Evolutionary conservation across 257 asterid genomes (phyloP).

Genomic region (Solanum ossicruentum): DNA sequence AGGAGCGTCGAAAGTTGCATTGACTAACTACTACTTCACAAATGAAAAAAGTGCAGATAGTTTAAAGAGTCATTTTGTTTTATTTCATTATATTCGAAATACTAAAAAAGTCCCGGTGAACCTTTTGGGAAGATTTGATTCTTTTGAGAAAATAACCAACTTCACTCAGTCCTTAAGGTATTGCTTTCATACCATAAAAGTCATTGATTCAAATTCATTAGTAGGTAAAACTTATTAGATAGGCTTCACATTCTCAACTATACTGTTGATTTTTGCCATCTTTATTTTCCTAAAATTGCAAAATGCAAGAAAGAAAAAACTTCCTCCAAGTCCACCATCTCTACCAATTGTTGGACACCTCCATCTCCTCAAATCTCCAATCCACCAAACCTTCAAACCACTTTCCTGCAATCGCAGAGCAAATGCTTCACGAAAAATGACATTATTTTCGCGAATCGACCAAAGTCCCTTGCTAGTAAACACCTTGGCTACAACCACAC

Average conservation of each 20-base stretch:
- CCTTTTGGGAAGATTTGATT: background rate
- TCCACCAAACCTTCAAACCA: constrained; percentile 18
- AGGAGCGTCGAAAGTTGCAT: no score
- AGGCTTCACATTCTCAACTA: background rate
- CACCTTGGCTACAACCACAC: constrained; percentile 31
- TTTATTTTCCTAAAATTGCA: constrained; percentile 5
- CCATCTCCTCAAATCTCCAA: constrained; percentile 29
- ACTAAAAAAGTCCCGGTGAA: background rate
- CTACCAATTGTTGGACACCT: constrained; percentile 49
- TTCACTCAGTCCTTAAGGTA: background rate
- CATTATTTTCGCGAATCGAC: constrained; percentile 33
- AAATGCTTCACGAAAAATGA: no score
- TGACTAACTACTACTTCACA: no score
- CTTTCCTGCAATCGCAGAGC: constrained; percentile 25
- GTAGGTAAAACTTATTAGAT: no score
- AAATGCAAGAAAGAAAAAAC: no score
- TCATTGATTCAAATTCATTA: background rate
- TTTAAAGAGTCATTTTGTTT: no score
- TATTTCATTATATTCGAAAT: no score
- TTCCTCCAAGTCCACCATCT: constrained; percentile 29
- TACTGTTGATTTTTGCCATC: background rate
- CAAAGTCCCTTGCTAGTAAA: constrained; percentile 14
- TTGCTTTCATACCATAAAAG: background rate
- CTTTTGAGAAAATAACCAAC: background rate
- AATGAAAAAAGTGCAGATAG: no score